A percentile compares a stretch with the other conserved stretches of the same genome.
Evolutionary conservation across 371 early-diverging fungal genomes (phyloP).

Genomic region (Synchytrium microbalum): DNA sequence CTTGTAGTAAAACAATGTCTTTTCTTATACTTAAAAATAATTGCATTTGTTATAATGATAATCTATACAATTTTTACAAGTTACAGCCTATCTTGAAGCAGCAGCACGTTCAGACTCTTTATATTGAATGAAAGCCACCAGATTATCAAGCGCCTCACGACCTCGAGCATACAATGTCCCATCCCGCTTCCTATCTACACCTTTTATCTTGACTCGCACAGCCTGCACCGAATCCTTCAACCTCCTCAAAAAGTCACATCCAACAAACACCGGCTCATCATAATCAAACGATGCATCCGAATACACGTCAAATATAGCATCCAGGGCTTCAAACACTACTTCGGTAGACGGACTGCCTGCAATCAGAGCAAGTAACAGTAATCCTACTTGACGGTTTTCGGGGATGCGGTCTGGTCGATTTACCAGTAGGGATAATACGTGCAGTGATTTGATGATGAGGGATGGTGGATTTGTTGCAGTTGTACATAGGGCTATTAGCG

Average conservation of each 20-base stretch:
- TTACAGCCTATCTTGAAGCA: not conserved
- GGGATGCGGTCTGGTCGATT: not conserved
- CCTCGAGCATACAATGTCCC: slow-evolving; percentile 62
- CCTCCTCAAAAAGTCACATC: slow-evolving; percentile 50
- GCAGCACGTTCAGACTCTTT: slow-evolving; percentile 50
- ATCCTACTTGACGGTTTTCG: not conserved
- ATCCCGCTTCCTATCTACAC: slow-evolving; percentile 58
- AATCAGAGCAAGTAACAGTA: not conserved
- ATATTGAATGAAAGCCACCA: slow-evolving; percentile 78
- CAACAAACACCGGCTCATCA: slow-evolving; percentile 72
- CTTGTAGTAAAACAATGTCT: no score
- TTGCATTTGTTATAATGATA: no score
- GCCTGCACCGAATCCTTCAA: slow-evolving; percentile 48
- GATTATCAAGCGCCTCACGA: slow-evolving; percentile 74
- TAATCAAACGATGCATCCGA: slow-evolving; percentile 77
- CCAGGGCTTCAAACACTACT: slow-evolving; percentile 53
- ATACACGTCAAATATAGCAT: slow-evolving; percentile 82
- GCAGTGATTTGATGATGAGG: not conserved
- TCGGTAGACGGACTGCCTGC: not conserved
- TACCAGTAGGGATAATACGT: not conserved
- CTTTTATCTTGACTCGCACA: slow-evolving; percentile 35
- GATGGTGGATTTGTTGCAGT: not conserved
- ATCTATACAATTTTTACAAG: no score
- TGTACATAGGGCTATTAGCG: not conserved
- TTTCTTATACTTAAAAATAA: no score